A percentile compares a stretch with the other conserved stretches of the same genome.
Evolutionary conservation across 441 rosid species (phyloP).

Genomic region (Breynia disticha): DNA sequence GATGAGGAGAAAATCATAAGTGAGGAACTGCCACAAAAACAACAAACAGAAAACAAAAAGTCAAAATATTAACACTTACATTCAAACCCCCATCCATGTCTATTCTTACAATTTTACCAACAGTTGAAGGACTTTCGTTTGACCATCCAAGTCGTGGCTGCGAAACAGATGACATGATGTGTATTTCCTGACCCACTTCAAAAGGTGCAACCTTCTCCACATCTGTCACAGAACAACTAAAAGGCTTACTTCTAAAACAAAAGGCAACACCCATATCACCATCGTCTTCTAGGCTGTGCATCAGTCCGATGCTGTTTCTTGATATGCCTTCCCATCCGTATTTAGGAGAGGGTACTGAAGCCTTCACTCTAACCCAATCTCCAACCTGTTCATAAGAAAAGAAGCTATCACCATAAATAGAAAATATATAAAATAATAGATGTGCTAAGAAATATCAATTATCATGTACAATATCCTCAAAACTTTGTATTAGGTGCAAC

Average conservation of each 20-base stretch:
- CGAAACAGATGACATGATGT: constrained; percentile 62
- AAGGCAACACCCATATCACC: constrained; percentile 95
- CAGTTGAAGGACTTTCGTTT: constrained; percentile 85
- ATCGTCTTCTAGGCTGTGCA: constrained; percentile 95
- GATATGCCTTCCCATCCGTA: constrained; percentile 97
- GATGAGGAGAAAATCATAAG: no score
- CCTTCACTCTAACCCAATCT: constrained; percentile 94
- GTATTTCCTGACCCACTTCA: constrained; percentile 90
- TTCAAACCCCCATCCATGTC: constrained; percentile 98
- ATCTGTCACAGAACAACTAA: constrained; percentile 88
- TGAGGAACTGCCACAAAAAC: constrained; percentile 1
- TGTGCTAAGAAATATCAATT: no score
- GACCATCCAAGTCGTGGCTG: constrained; percentile 99
- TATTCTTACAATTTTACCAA: constrained; percentile 75
- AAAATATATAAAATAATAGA: background rate
- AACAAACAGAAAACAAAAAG: background rate
- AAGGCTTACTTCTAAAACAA: constrained; percentile 92
- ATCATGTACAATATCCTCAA: background rate
- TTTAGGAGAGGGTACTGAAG: constrained; percentile 90
- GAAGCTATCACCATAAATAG: background rate
- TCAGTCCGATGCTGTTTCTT: constrained; percentile 71
- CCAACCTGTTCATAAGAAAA: constrained; percentile 58
- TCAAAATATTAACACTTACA: constrained; percentile 37
- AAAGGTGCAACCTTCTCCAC: constrained; percentile 86
- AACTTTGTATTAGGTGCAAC: no score